Percentiles rank a stretch among this genome's conserved stretches.
Evolutionary conservation across 2,329 filamentous ascomycete species (phyloP).

Genomic region (Simplicillium sp.): DNA sequence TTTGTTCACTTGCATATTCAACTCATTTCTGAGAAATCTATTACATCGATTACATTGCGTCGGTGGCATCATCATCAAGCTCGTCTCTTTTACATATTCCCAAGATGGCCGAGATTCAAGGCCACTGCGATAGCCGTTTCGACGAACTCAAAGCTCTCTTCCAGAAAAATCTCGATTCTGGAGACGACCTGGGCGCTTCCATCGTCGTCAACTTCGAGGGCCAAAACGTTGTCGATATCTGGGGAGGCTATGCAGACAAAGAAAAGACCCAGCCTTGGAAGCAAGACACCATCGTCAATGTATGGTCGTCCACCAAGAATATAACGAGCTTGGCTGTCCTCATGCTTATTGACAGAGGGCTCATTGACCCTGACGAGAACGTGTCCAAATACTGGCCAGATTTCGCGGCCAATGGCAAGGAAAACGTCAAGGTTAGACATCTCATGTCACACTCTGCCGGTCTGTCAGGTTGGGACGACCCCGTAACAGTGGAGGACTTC

Average conservation of each 20-base stretch:
- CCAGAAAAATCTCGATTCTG: slow-evolving; percentile 21
- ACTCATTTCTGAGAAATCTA: too few species aligned
- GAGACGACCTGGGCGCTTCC: slow-evolving; percentile 33
- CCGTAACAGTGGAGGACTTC: slow-evolving; percentile 20
- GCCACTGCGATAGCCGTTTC: slow-evolving; percentile 26
- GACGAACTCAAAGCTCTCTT: slow-evolving; percentile 21
- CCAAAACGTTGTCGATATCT: slow-evolving; percentile 31
- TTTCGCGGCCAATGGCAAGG: slow-evolving; percentile 30
- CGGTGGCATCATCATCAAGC: too few species aligned
- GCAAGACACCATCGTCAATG: slow-evolving; percentile 26
- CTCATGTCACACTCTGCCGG: slow-evolving; percentile 29
- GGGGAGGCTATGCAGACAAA: slow-evolving; percentile 27
- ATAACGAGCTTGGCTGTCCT: slow-evolving; percentile 8
- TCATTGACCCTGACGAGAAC: slow-evolving; percentile 23
- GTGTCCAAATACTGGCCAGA: slow-evolving; percentile 36
- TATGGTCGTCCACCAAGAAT: slow-evolving; percentile 31
- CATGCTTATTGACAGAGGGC: slow-evolving; percentile 28
- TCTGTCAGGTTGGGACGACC: slow-evolving; percentile 21
- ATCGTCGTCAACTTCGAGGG: slow-evolving; percentile 30
- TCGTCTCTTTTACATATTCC: too few species aligned
- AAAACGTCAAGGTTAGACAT: slow-evolving; percentile 27
- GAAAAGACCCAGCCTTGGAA: slow-evolving; percentile 22
- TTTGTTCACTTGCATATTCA: too few species aligned
- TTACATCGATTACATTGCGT: too few species aligned
- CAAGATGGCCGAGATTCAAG: slow-evolving; percentile 18